Percentiles rank a stretch among this genome's conserved stretches.
Conservation (phyloP, 768 basidiomycete genomes). For the Calocera viscosa region DNA sequence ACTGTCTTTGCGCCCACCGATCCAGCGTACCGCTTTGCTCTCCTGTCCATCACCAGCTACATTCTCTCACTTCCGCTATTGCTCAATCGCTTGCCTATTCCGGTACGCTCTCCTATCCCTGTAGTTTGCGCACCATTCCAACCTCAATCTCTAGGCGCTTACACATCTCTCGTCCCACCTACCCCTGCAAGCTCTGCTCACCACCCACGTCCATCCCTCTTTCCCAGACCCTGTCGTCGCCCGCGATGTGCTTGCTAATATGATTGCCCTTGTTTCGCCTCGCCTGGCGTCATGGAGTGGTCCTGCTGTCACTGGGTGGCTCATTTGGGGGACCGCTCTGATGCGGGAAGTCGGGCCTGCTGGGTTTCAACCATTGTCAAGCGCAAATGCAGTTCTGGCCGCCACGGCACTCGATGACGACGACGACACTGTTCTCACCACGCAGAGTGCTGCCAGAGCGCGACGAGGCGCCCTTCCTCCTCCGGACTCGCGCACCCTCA, state of each 20-base stretch:
- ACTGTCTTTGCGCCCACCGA: conserved; percentile 22
- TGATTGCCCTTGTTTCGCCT: conserved; percentile 50
- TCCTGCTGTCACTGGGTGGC: neutral
- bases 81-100: conserved; percentile 57
- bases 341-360: neutral
- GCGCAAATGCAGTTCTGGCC: neutral
- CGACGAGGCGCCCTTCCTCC: conserved; percentile 26
- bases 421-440: conserved; percentile 5
- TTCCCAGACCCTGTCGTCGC: conserved; percentile 15
- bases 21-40: conserved; percentile 25
- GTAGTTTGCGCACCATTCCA: neutral
- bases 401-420: conserved; percentile 7
- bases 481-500: conserved; percentile 48
- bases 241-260: conserved; percentile 57
- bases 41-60: conserved; percentile 36
- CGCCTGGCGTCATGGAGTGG: conserved; percentile 36
- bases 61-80: conserved; percentile 66
- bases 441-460: conserved; percentile 11
- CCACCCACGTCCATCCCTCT: conserved; percentile 20
- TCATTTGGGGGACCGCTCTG: neutral
- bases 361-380: neutral
- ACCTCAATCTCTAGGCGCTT: conserved; percentile 30
- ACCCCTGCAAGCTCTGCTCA: conserved; percentile 38
- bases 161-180: conserved; percentile 52
- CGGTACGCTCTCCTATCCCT: conserved; percentile 12